Percentiles rank a stretch among this genome's conserved stretches.
Evolutionary conservation across 805 yeast species (phyloP).

Genomic region (Dipodascopsis tothii): DNA sequence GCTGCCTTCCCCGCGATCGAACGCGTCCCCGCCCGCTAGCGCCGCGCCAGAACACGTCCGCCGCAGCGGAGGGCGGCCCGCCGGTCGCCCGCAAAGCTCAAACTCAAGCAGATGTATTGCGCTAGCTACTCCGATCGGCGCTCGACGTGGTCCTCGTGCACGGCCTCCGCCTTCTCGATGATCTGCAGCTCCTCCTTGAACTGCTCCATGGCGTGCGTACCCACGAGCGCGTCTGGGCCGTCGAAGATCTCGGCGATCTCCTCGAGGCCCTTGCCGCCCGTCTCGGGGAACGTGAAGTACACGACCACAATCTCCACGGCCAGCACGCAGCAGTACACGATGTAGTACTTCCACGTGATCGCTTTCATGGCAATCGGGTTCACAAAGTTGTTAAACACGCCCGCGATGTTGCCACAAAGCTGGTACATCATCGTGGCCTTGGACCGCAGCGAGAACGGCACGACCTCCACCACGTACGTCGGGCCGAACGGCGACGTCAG

Average conservation of each 20-base stretch:
- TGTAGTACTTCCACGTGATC: conserved; percentile 40
- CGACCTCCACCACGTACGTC: neutral
- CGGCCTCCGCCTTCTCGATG: too few species aligned
- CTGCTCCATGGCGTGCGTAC: too few species aligned
- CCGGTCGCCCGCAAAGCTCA: too few species aligned
- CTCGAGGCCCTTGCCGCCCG: conserved; percentile 40
- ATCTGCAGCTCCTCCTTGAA: too few species aligned
- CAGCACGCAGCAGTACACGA: conserved; percentile 37
- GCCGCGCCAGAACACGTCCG: too few species aligned
- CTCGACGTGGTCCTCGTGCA: too few species aligned
- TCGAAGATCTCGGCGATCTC: conserved; percentile 40
- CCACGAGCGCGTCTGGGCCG: conserved; percentile 18
- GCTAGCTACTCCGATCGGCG: too few species aligned
- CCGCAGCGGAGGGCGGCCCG: too few species aligned
- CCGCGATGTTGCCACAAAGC: conserved; percentile 27
- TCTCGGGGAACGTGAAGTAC: conserved; percentile 37
- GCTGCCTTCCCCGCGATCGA: too few species aligned
- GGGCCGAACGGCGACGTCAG: neutral
- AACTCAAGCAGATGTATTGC: too few species aligned
- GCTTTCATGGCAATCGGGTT: conserved; percentile 38
- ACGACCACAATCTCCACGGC: conserved; percentile 31
- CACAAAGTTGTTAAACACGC: conserved; percentile 16
- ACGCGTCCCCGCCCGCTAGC: too few species aligned
- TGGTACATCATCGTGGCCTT: conserved; percentile 25
- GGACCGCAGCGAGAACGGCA: neutral